Percentiles rank a stretch among this genome's conserved stretches.
These are phyloP conservation scores for Waltiozyma solani DNA, from an alignment of 1,139 yeast species.

Conservation along the genomic window DNA sequence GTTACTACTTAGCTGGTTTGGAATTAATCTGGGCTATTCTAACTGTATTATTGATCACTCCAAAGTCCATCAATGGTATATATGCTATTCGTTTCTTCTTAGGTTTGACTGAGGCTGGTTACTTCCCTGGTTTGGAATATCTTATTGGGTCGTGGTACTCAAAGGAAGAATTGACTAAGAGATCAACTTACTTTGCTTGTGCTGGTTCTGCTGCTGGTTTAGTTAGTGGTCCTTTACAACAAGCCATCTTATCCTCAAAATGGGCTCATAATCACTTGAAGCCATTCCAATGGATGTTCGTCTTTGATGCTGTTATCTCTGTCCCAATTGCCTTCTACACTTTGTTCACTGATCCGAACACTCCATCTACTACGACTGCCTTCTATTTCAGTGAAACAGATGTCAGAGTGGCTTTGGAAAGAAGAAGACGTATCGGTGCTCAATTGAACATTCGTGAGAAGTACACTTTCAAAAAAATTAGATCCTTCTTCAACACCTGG, in stretches of 20 bases:
- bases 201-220: conserved; percentile 17
- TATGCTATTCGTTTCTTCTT: conserved; percentile 48
- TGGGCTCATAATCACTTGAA: conserved; percentile 28
- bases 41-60: conserved; percentile 40
- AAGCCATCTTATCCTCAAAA: conserved; percentile 8
- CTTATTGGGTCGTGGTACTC: conserved; percentile 38
- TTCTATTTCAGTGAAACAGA: conserved; percentile 11
- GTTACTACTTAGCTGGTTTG: conserved; percentile 42
- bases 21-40: conserved; percentile 50
- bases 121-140: conserved; percentile 42
- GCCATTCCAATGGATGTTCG: conserved; percentile 45
- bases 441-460: conserved; percentile 34
- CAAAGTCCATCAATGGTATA: conserved; percentile 32
- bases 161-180: conserved; percentile 30
- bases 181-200: conserved; percentile 15
- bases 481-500: conserved; percentile 37
- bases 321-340: conserved; percentile 33
- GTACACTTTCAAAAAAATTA: conserved; percentile 31
- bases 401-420: conserved; percentile 14
- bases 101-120: conserved; percentile 50
- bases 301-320: conserved; percentile 43
- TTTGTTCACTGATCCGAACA: conserved; percentile 12
- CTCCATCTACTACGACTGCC: conserved; percentile 14
- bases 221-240: conserved; percentile 28
- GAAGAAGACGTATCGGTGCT: conserved; percentile 34